phyloP scores from a whole-genome alignment of 768 basidiomycete genomes.

The Gelatoporia subvermispora region DNA sequence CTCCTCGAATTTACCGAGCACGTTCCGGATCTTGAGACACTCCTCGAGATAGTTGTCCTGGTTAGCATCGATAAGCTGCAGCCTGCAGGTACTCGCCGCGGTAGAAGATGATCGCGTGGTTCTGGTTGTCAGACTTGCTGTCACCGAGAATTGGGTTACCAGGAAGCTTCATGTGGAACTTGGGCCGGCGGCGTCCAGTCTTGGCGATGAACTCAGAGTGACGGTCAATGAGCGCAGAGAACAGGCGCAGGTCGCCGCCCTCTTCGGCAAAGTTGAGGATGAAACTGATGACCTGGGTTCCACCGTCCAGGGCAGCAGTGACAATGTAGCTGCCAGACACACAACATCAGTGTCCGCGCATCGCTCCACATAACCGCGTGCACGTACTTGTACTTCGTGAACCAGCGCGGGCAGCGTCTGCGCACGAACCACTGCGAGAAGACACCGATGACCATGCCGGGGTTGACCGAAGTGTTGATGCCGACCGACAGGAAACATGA shows the following conservation, averaged over 20 bases:
- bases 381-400: too few species aligned
- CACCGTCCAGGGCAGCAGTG: conserved; percentile 35
- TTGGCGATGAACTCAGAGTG: conserved; percentile 92
- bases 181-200: conserved; percentile 87
- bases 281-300: conserved; percentile 31
- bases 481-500: conserved; percentile 47
- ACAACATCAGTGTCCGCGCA: background rate
- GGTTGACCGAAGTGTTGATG: conserved; percentile 50
- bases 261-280: conserved; percentile 37
- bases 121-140: conserved; percentile 99
- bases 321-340: conserved; percentile 30
- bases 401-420: too few species aligned
- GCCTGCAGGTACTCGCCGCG: conserved; percentile 85
- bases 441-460: conserved; percentile 38
- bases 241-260: conserved; percentile 83
- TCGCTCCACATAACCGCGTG: background rate
- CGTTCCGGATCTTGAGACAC: conserved; percentile 96
- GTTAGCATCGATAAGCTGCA: conserved; percentile 96
- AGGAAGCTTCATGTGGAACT: conserved; percentile 95
- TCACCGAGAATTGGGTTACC: conserved; percentile 99
- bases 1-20: conserved; percentile 97
- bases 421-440: too few species aligned
- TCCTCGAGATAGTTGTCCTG: conserved; percentile 99
- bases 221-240: conserved; percentile 93
- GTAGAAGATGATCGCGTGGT: conserved; percentile 98